Evolutionary conservation across 139 green algal genomes (phyloP).

Genomic region (Ulvella scutata): DNA sequence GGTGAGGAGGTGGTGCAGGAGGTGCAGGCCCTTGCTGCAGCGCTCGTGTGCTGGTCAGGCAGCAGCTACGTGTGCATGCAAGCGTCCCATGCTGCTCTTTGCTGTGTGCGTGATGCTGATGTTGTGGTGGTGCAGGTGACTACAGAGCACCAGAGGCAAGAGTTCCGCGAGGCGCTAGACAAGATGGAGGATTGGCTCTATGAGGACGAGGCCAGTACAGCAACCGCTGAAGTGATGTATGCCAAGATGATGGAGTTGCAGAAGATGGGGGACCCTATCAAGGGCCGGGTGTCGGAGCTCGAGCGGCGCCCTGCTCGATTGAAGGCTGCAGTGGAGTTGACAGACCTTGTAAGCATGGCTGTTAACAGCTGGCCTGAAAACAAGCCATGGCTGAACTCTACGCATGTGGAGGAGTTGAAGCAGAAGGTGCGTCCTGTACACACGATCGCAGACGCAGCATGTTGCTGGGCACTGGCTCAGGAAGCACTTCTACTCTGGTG

Average conservation of each 20-base stretch:
- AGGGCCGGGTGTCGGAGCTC: slow-evolving; percentile 16
- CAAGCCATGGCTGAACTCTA: slow-evolving; percentile 74
- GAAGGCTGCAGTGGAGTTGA: slow-evolving; percentile 19
- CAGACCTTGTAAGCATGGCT: slow-evolving; percentile 26
- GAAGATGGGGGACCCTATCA: slow-evolving; percentile 31
- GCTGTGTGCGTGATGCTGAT: slow-evolving; percentile 8
- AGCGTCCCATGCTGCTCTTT: background rate
- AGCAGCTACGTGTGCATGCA: background rate
- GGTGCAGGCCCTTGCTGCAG: slow-evolving; percentile 12
- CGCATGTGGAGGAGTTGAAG: slow-evolving; percentile 29
- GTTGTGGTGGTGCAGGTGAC: slow-evolving; percentile 40
- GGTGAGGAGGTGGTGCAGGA: slow-evolving; percentile 27
- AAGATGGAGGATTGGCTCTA: slow-evolving; percentile 92
- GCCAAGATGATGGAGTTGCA: slow-evolving; percentile 30
- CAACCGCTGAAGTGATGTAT: slow-evolving; percentile 7
- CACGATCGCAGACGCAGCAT: background rate
- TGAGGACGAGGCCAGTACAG: slow-evolving; percentile 41
- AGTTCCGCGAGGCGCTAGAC: slow-evolving; percentile 35
- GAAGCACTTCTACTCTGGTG: background rate
- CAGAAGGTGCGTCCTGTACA: slow-evolving; percentile 23
- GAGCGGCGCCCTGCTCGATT: slow-evolving; percentile 23
- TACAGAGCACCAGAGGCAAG: slow-evolving; percentile 48
- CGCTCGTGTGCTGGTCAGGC: background rate
- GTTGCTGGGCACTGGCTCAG: background rate
- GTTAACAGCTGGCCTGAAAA: slow-evolving; percentile 39